Conservation (phyloP, 2,329 filamentous ascomycete genomes). For the Canariomyces notabilis region DNA sequence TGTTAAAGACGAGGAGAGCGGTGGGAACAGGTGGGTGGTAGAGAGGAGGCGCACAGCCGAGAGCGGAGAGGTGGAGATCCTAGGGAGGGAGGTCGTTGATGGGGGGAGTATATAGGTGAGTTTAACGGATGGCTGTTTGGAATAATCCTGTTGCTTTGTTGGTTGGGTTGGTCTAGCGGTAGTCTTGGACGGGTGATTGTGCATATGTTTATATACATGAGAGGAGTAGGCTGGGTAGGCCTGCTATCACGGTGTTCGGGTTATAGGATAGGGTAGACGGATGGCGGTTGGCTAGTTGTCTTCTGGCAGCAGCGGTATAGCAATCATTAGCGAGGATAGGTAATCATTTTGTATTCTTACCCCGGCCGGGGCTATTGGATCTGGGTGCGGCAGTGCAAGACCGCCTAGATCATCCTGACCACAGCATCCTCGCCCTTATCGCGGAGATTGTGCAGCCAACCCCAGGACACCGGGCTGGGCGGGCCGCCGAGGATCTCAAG, state of each 20-base stretch:
- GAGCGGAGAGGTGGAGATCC: conserved; percentile 59
- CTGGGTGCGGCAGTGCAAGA: too few species aligned
- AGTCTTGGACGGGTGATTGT: background rate
- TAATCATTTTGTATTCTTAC: too few species aligned
- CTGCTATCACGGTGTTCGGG: background rate
- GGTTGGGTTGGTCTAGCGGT: conserved; percentile 3
- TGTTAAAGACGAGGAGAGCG: conserved; percentile 57
- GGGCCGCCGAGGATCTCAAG: conserved; percentile 13
- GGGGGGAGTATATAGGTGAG: conserved; percentile 42
- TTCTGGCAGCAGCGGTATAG: background rate
- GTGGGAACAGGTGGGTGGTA: conserved; percentile 61
- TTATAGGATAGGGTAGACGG: background rate
- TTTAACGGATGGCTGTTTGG: background rate
- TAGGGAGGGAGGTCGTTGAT: conserved; percentile 60
- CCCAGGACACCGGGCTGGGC: background rate
- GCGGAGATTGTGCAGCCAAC: conserved; percentile 3
- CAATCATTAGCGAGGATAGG: background rate
- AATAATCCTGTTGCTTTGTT: background rate
- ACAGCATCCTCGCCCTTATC: conserved; percentile 7
- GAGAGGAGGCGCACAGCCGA: conserved; percentile 51
- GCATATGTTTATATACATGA: background rate
- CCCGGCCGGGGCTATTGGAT: too few species aligned
- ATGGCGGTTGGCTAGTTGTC: too few species aligned
- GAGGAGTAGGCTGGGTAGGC: background rate
- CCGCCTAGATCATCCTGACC: background rate